Percentiles rank a stretch among this genome's conserved stretches.
phyloP scores from a whole-genome alignment of 1,139 yeast species.

The Yamadazyma oceani region DNA sequence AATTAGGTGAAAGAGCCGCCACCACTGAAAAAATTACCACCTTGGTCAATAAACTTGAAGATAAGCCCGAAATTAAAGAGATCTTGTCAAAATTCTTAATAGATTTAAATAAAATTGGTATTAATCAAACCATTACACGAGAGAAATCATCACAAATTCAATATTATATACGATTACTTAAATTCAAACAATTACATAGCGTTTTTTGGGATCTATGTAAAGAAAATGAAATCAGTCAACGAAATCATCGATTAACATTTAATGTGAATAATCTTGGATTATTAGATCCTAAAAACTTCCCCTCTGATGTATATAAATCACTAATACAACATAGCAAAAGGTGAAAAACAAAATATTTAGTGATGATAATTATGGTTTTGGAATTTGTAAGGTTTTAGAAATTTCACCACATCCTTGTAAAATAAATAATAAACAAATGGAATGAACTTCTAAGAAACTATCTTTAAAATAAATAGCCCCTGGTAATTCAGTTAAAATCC shows the following conservation, averaged over 20 bases:
- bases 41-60: conserved; percentile 26
- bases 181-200: conserved; percentile 30
- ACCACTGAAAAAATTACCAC: conserved; percentile 22
- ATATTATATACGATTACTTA: conserved; percentile 21
- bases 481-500: conserved; percentile 55
- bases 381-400: conserved; percentile 85
- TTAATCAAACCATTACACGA: conserved; percentile 18
- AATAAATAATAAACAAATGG: conserved; percentile 61
- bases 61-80: conserved; percentile 31
- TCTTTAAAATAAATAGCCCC: conserved; percentile 60
- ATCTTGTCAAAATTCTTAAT: conserved; percentile 33
- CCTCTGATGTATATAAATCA: conserved; percentile 22
- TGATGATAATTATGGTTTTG: conserved; percentile 60
- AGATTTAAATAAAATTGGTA: conserved; percentile 35
- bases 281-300: conserved; percentile 42
- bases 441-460: conserved; percentile 70
- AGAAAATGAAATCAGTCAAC: conserved; percentile 31
- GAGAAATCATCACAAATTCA: conserved; percentile 12
- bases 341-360: conserved; percentile 10
- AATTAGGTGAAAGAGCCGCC: conserved; percentile 19
- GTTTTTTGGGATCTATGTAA: conserved; percentile 45
- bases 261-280: conserved; percentile 33
- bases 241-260: conserved; percentile 28
- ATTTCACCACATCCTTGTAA: conserved; percentile 90
- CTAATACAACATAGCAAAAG: conserved; percentile 27